These are phyloP conservation scores for Aristolochia californica DNA, from an alignment of 164 flowering plant genomes.

Conservation along the genomic window DNA sequence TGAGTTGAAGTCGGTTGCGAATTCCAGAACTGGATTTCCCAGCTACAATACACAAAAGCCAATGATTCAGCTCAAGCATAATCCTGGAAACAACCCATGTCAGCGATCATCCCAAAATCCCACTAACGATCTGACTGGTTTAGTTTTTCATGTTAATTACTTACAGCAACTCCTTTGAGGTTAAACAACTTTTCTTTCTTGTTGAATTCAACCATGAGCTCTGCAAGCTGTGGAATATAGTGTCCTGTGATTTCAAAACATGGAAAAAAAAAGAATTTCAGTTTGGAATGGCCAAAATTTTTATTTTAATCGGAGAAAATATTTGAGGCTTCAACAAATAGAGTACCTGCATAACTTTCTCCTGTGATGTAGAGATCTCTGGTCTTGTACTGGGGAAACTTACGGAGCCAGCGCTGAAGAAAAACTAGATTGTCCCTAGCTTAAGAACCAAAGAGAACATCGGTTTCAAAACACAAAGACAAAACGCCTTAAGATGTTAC, in stretches of 20 bases:
- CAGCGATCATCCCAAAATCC: neutral
- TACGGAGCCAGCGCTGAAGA: constrained; percentile 56
- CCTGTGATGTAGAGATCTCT: constrained; percentile 67
- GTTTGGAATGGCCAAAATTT: no score
- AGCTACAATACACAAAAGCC: constrained; percentile 32
- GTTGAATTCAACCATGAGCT: constrained; percentile 62
- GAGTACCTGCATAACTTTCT: constrained; percentile 81
- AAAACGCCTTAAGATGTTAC: neutral
- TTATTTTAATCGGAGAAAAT: neutral
- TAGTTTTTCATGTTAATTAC: constrained; percentile 13
- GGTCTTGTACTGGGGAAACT: constrained; percentile 55
- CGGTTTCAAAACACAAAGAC: constrained; percentile 12
- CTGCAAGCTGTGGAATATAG: constrained; percentile 81
- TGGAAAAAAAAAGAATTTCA: no score
- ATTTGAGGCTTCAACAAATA: neutral
- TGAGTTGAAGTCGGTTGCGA: constrained; percentile 67
- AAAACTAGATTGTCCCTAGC: constrained; percentile 72
- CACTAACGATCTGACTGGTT: neutral
- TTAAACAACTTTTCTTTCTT: constrained; percentile 57
- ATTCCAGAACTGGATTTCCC: constrained; percentile 81
- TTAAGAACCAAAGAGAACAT: constrained; percentile 19
- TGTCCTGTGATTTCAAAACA: constrained; percentile 39
- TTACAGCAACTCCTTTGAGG: constrained; percentile 89
- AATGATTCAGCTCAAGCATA: neutral
- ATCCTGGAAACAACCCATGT: neutral